phyloP scores from a whole-genome alignment of 495 filamentous ascomycete genomes.

The Penicillium argentinense region DNA sequence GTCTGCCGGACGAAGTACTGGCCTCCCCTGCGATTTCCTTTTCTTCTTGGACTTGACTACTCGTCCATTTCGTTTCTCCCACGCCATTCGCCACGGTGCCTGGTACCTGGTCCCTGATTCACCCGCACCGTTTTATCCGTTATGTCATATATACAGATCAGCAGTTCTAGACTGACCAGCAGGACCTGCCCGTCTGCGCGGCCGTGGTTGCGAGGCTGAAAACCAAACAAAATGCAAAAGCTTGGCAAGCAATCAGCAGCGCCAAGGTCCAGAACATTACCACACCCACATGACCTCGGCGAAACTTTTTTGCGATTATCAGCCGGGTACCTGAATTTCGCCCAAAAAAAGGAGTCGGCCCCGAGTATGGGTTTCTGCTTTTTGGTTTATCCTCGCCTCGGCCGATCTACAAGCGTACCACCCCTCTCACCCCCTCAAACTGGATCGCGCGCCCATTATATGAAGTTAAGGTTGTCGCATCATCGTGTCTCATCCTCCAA shows the following conservation, averaged over 20 bases:
- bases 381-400: neutral
- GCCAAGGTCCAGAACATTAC: conserved; percentile 11
- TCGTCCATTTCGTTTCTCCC: no score
- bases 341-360: conserved; percentile 1
- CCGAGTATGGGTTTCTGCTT: neutral
- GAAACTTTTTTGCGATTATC: conserved; percentile 11
- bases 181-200: neutral
- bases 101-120: conserved; percentile 7
- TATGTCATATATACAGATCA: conserved; percentile 16
- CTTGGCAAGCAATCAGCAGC: conserved; percentile 18
- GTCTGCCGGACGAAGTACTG: no score
- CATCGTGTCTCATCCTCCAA: conserved; percentile 18
- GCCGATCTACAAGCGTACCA: neutral
- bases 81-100: neutral
- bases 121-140: neutral
- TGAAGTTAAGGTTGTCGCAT: neutral
- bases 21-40: no score
- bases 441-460: neutral
- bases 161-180: conserved; percentile 9
- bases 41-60: no score
- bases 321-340: no score
- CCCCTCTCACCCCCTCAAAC: no score
- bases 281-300: neutral
- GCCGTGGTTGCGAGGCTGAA: conserved; percentile 5
- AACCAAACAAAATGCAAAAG: conserved; percentile 9